Conservation (phyloP, 1,284 basidiomycete species). For the Volvariella volvacea region DNA sequence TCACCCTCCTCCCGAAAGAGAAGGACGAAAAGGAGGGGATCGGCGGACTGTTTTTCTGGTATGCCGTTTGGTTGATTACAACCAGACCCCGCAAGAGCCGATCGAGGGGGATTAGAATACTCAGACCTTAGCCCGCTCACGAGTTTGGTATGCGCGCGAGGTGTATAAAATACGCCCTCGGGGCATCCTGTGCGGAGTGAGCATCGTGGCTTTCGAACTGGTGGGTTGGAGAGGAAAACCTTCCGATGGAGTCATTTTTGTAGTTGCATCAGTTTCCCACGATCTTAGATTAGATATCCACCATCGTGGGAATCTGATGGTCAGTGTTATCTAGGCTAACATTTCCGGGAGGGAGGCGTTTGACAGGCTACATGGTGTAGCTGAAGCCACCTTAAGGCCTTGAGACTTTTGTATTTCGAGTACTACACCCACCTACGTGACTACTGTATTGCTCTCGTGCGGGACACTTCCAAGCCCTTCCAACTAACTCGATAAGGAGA, state of each 20-base stretch:
- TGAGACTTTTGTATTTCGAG: no score
- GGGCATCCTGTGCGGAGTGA: constrained; percentile 36
- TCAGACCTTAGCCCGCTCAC: constrained; percentile 64
- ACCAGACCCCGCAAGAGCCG: constrained; percentile 44
- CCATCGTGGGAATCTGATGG: no score
- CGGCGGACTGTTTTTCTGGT: constrained; percentile 44
- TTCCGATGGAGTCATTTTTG: not conserved
- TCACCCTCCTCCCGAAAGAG: constrained; percentile 4
- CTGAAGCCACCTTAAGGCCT: not conserved
- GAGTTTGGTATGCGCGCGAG: no score
- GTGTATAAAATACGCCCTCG: no score
- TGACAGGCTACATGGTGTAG: not conserved
- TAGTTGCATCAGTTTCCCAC: no score
- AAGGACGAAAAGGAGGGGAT: constrained; percentile 6
- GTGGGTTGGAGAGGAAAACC: constrained; percentile 10
- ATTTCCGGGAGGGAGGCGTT: not conserved
- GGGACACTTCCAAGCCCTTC: no score
- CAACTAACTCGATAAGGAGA: no score
- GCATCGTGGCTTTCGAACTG: constrained; percentile 50
- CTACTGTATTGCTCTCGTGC: no score
- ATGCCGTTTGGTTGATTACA: constrained; percentile 37
- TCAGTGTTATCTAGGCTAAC: not conserved
- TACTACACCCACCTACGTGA: no score
- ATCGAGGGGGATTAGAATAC: constrained; percentile 42
- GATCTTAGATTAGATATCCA: no score